Conservation (phyloP, 208 protist genomes). For the Acanthamoeba culbertsoni region DNA sequence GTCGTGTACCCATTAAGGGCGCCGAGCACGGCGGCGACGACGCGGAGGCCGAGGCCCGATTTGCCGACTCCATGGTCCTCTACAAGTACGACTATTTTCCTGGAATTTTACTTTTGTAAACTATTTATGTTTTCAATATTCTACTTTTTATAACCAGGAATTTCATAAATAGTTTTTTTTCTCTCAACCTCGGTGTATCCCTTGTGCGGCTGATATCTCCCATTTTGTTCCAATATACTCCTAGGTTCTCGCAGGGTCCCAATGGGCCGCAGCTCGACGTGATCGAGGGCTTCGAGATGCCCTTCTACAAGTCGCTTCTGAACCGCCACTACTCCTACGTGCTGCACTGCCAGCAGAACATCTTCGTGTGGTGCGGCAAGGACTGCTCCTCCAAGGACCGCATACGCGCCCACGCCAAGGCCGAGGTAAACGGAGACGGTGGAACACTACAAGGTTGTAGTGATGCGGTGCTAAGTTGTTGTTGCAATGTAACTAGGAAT, state of each 20-base stretch:
- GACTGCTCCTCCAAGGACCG: neutral
- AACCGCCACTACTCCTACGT: neutral
- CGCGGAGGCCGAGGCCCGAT: neutral
- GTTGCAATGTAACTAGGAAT: no score
- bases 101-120: neutral
- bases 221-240: no score
- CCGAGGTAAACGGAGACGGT: neutral
- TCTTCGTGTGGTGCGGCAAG: slow-evolving; percentile 52
- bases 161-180: no score
- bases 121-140: no score
- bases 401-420: neutral
- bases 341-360: slow-evolving; percentile 16
- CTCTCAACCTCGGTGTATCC: no score
- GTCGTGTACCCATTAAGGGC: neutral
- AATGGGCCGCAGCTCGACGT: neutral
- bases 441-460: neutral
- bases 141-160: no score
- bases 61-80: neutral
- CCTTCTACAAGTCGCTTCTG: slow-evolving; percentile 6
- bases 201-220: no score
- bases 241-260: neutral
- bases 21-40: slow-evolving; percentile 34
- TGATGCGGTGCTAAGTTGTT: neutral
- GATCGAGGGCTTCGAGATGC: slow-evolving; percentile 40
- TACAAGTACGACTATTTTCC: slow-evolving; percentile 29